phyloP scores from a whole-genome alignment of 495 filamentous ascomycete genomes.

The Penicillium canariense region DNA sequence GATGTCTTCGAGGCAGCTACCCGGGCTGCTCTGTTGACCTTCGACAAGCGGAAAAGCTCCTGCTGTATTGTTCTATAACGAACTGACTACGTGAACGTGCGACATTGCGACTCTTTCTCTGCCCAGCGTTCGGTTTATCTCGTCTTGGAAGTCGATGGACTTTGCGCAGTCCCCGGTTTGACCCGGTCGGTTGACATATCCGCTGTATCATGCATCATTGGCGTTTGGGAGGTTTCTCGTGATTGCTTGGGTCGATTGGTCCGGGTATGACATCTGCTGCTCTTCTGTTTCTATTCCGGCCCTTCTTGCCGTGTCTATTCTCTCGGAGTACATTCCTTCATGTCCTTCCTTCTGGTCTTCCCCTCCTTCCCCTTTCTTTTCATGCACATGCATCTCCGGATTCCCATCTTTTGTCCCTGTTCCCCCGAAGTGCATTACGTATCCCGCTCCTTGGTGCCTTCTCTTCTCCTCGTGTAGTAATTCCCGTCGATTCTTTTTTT shows the following conservation, averaged over 20 bases:
- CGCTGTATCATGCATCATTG: constrained; percentile 46
- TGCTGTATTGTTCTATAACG: constrained; percentile 92
- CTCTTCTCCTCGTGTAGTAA: constrained; percentile 21
- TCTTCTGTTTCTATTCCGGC: constrained; percentile 15
- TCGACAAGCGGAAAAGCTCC: constrained; percentile 77
- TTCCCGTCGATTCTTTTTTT: constrained; percentile 9
- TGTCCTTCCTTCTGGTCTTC: constrained; percentile 3
- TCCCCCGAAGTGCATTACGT: constrained; percentile 30
- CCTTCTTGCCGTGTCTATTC: constrained; percentile 21
- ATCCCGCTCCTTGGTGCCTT: constrained; percentile 16
- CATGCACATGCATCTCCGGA: constrained; percentile 31
- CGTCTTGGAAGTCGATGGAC: constrained; percentile 26
- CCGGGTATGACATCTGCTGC: constrained; percentile 16
- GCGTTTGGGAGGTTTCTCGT: constrained; percentile 41
- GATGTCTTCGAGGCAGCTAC: constrained; percentile 99
- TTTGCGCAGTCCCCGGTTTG: constrained; percentile 11
- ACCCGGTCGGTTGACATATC: constrained; percentile 15
- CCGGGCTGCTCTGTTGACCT: constrained; percentile 86
- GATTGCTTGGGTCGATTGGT: constrained; percentile 19
- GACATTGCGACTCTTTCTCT: constrained; percentile 25
- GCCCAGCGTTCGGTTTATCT: constrained; percentile 26
- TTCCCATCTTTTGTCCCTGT: constrained; percentile 23
- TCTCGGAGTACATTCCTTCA: constrained; percentile 21
- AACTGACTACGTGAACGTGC: constrained; percentile 17
- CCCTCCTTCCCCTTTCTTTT: constrained; percentile 15